Base-by-base conservation (phyloP, 495 filamentous ascomycete species). In the Neurospora sp. region DNA sequence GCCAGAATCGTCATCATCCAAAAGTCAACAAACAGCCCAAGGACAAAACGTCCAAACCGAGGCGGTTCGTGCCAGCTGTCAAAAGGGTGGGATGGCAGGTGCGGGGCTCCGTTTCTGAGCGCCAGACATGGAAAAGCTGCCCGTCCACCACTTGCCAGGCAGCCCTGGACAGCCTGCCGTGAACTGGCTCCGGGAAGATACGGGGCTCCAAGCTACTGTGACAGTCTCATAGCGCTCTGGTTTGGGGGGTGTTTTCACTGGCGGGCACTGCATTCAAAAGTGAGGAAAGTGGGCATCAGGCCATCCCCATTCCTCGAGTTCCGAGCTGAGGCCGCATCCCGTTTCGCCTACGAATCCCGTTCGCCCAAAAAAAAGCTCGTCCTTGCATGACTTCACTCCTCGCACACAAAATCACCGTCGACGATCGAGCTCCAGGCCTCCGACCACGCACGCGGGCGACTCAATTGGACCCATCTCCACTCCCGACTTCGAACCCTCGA, bases 391-490 rank as follows among this genome's bases (percentile, higher is more conserved):
- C 79, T 79, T 79, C 75, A 77, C 76, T 72, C 74, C 78, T 75
- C 74, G 72, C 76, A 22, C 78, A 79, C 78, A 79, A 79, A 80
- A 77, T 76, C 76, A 75, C 69, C 76, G 46, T 76, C 78, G 75
- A 73, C 72, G 72, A 73, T 72, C 69, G 71, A 78, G 76, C 75
- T 77, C 79, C 74, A 75, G 78, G 72, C 79, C 79, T 74, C 72
- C 70, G 71, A 72, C 75, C 76, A 77, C 72, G 76, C 75, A 76
- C 75, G 75, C 80, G 75, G 79, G 74, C 76, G 68, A 72, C 73
- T 79, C 79, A 84, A 84, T 84, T 81, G 79, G 77, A 78, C 79
- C 76, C 73, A 81, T 83, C 83, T 83, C 82, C 82, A 75, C 79
- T 82, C 81, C 39, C 69, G 38, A 66, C 75, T 71, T 71, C 76